phyloP scores from a whole-genome alignment of 129 eudicot genomes.

The Lactuca saligna region DNA sequence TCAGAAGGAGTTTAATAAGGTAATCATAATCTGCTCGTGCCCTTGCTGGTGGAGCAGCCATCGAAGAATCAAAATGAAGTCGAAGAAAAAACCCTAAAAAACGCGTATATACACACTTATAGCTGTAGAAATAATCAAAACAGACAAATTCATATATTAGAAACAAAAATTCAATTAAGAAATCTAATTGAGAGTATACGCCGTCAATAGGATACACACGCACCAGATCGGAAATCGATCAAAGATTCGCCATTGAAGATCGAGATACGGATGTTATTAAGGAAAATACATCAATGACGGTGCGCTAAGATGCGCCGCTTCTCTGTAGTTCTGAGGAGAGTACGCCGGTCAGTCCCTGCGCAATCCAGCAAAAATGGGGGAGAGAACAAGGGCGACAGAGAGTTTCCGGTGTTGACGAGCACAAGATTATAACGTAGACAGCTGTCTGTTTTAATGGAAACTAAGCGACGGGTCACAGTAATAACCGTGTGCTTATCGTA shows the following conservation, averaged over 20 bases:
- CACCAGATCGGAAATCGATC: slow-evolving; percentile 28
- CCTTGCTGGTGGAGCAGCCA: slow-evolving; percentile 90
- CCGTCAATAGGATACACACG: slow-evolving; percentile 10
- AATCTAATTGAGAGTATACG: not conserved
- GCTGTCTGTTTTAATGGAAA: slow-evolving; percentile 21
- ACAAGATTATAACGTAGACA: slow-evolving; percentile 25
- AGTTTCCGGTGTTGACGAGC: slow-evolving; percentile 29
- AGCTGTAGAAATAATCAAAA: slow-evolving; percentile 18
- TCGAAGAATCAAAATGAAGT: slow-evolving; percentile 32
- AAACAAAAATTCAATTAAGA: slow-evolving; percentile 15
- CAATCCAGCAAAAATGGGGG: slow-evolving; percentile 14
- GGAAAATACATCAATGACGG: slow-evolving; percentile 21
- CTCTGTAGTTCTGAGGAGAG: slow-evolving; percentile 7
- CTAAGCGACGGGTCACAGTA: not conserved
- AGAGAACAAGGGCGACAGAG: slow-evolving; percentile 17
- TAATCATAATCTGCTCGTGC: slow-evolving; percentile 79
- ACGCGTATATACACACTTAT: slow-evolving; percentile 17
- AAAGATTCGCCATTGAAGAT: slow-evolving; percentile 14
- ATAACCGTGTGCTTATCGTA: not conserved
- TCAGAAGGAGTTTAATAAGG: slow-evolving; percentile 79
- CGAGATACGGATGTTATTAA: slow-evolving; percentile 10
- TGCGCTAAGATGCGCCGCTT: slow-evolving; percentile 32
- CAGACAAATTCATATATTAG: slow-evolving; percentile 8
- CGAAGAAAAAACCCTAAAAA: slow-evolving; percentile 24
- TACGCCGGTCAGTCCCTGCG: slow-evolving; percentile 22